These are phyloP conservation scores for Sarocladiaceae sp. DNA, from an alignment of 2,329 filamentous ascomycete genomes.

Conservation along the genomic window DNA sequence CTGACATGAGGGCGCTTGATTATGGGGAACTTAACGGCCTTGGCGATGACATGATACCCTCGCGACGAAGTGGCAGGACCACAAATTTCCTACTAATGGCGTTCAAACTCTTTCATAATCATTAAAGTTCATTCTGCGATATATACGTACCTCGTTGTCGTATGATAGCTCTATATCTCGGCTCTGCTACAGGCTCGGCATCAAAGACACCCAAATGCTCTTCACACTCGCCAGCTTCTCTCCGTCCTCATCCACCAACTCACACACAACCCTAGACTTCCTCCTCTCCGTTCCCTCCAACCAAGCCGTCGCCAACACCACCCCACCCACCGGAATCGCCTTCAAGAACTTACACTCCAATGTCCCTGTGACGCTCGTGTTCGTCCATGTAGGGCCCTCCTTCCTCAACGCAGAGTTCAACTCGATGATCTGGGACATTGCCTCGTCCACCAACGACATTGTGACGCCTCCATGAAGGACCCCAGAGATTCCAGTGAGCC, in stretches of 20 bases:
- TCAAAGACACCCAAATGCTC: constrained; percentile 29
- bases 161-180: constrained; percentile 13
- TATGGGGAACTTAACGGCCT: not conserved
- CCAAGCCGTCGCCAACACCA: constrained; percentile 26
- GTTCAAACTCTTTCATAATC: constrained; percentile 14
- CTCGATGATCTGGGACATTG: constrained; percentile 30
- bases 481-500: constrained; percentile 27
- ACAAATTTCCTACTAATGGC: not conserved
- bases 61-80: not conserved
- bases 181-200: constrained; percentile 21
- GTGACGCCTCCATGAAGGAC: constrained; percentile 33
- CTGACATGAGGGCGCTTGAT: not conserved
- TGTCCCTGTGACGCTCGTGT: constrained; percentile 27
- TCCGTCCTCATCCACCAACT: constrained; percentile 25
- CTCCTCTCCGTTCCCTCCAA: constrained; percentile 28
- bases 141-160: too few species aligned
- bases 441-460: constrained; percentile 32
- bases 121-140: too few species aligned
- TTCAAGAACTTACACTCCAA: constrained; percentile 30
- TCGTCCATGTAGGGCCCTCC: constrained; percentile 20
- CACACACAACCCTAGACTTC: constrained; percentile 26
- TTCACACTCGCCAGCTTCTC: constrained; percentile 24
- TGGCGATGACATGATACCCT: constrained; percentile 12
- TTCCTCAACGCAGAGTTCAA: constrained; percentile 30
- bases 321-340: constrained; percentile 24